phyloP scores from a whole-genome alignment of 352 stramenopile genomes.

The Globisporangium nagaii region DNA sequence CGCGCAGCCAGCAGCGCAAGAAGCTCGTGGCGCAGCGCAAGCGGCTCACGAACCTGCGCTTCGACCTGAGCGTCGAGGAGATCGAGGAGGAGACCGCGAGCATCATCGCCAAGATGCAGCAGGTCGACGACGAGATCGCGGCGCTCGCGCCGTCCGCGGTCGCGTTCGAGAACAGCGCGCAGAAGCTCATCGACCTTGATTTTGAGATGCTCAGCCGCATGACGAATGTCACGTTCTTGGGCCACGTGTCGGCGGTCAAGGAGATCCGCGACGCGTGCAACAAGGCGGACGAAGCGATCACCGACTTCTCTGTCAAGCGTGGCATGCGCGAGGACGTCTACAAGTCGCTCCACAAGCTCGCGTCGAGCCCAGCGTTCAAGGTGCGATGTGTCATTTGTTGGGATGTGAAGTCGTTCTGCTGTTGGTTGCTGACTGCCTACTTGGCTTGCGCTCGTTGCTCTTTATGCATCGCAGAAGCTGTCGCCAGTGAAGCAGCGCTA shows the following conservation, averaged over 20 bases:
- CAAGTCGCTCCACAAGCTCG: constrained; percentile 56
- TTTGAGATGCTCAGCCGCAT: constrained; percentile 81
- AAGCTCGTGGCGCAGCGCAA: constrained; percentile 34
- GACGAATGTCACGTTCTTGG: constrained; percentile 82
- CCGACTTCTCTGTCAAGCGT: constrained; percentile 65
- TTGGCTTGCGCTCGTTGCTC: not conserved
- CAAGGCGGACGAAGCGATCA: constrained; percentile 75
- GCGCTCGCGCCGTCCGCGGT: constrained; percentile 25
- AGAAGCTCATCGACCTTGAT: constrained; percentile 78
- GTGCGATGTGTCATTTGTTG: constrained; percentile 18
- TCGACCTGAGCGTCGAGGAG: constrained; percentile 65
- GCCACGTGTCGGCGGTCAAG: constrained; percentile 64
- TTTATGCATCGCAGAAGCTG: constrained; percentile 29
- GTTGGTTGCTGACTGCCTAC: not conserved
- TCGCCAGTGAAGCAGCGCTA: constrained; percentile 63
- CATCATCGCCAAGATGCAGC: constrained; percentile 67
- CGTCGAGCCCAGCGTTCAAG: constrained; percentile 37
- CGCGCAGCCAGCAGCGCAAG: constrained; percentile 40
- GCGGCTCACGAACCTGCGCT: constrained; percentile 57
- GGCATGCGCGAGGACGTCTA: constrained; percentile 86
- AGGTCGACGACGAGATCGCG: constrained; percentile 68
- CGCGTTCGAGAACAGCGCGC: constrained; percentile 66
- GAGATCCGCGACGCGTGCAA: constrained; percentile 74
- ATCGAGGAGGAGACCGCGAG: constrained; percentile 62
- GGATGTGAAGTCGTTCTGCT: too few species aligned